Evolutionary conservation across 2,329 filamentous ascomycete genomes (phyloP), one percentile per base, ranked within the genome.

Genomic region (Dothistroma pini): DNA sequence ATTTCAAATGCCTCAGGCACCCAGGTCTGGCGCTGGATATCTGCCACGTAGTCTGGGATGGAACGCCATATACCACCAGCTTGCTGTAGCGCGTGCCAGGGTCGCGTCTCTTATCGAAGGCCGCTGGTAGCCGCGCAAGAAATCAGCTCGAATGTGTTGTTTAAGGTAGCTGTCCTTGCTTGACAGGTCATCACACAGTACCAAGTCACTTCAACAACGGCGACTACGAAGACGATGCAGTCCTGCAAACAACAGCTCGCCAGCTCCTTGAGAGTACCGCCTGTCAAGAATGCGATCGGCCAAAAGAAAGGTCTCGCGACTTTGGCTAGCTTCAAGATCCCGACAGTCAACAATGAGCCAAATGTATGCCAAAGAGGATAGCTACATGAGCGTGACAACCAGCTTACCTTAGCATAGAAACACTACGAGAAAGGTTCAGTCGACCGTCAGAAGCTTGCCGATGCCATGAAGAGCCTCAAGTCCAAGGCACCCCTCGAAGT

Each of bases 271-370:
- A 65, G 59, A 48, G 51, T 54, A 25, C 41, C 65, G 31, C 35
- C 61, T 21, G 54, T 29, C n/a, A 53, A 35, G 31, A 29, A 53
- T 35, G 51, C 25, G 1, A 21, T 53, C 8, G 25, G 51, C 31
- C 75, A 70, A 53, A 67, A 59, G 57, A 64, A 61, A 56, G 62
- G 65, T 38, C 58, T 72, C 64, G 78, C 87, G 60, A 89, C 86
- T 8, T 81, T 96, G 66, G 93, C 92, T 54, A 83, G 86, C 63
- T 97, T 97, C 84, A 93, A 91, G 81, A 85, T 93, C 56, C 95
- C 95, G 54, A 87, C 87, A 65, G 86, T 97, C 70, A 81, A 85
- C 74, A 99, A 99, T 75, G 95, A 99, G 80, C 91, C 91, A n/a
- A 99, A 97, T 75, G 93, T 96, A 78, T 76, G 90, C 58, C 53